A percentile compares a stretch with the other conserved stretches of the same genome.
phyloP scores from a whole-genome alignment of 306 rosid genomes.

The Echinosophora koreensis region DNA sequence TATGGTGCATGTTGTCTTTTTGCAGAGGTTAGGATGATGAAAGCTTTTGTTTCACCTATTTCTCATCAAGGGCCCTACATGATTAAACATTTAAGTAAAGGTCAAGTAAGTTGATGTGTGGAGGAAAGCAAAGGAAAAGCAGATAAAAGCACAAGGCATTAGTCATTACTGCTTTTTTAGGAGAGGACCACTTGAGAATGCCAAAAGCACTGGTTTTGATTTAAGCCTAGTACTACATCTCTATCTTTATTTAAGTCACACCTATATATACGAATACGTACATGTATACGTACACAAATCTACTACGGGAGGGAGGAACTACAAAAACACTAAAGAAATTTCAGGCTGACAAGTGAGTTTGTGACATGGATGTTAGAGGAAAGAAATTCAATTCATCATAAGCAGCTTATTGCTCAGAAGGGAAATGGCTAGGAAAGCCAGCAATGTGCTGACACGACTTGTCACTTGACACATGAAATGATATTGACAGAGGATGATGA shows the following conservation, averaged over 20 bases:
- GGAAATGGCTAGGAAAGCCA: slow-evolving; percentile 32
- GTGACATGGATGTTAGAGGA: slow-evolving; percentile 19
- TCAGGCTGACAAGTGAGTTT: slow-evolving; percentile 37
- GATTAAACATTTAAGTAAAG: slow-evolving; percentile 50
- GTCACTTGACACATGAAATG: neutral
- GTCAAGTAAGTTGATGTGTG: slow-evolving; percentile 58
- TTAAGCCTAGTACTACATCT: slow-evolving; percentile 44
- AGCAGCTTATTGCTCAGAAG: slow-evolving; percentile 32
- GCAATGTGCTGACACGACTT: slow-evolving; percentile 4
- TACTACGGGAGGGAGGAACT: slow-evolving; percentile 36
- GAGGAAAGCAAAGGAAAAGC: slow-evolving; percentile 52
- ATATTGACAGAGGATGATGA: neutral
- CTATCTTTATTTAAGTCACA: slow-evolving; percentile 31
- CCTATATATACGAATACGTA: neutral
- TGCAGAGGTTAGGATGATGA: slow-evolving; percentile 34
- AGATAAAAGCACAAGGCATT: slow-evolving; percentile 51
- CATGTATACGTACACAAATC: neutral
- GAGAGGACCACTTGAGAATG: slow-evolving; percentile 72
- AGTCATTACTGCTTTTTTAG: slow-evolving; percentile 42
- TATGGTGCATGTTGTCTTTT: slow-evolving; percentile 45
- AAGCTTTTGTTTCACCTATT: slow-evolving; percentile 45
- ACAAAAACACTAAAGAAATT: slow-evolving; percentile 40
- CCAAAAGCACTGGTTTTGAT: slow-evolving; percentile 23
- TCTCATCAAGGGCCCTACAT: slow-evolving; percentile 54
- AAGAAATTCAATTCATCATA: slow-evolving; percentile 24